Base-by-base conservation (phyloP, 768 basidiomycete genomes). In the Auricularia sp. region DNA sequence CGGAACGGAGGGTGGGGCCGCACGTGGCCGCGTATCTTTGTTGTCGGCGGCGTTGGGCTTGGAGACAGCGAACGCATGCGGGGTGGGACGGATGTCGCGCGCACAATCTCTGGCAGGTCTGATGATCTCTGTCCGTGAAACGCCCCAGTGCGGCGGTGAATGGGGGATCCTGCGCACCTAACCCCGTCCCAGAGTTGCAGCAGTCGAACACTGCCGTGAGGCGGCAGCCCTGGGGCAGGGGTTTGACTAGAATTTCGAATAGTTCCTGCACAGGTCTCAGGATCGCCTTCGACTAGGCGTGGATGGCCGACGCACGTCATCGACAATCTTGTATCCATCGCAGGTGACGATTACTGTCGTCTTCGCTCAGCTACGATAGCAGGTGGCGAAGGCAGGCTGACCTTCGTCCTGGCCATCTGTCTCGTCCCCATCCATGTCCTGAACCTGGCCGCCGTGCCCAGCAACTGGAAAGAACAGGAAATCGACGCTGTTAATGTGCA, bases 191-290 rank as follows among this genome's bases (percentile, higher is more conserved):
- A 3, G 58, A 61, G 16, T 58, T 42, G 42, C 64, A 64, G 43
- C 64, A 64, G 29, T 64, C 64, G 60, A 64, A 64, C 23, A 64
- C 58, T 7, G 64, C 64, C 4, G 59, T 61, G 42, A 64, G 64
- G 3, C 64, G 33, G 43, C 64, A 64, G 21, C 64, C 64, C 8
- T 51, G 59, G 1, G 64, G 64, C 6, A 64, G 42, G 42, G 64
- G 64, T 16, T 61, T 60, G 16, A 64, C 64, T 16, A 64, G 33
- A 21, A 64, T 60, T 35, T 64, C 59, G 60, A 61, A 60, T 16
- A 64, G 58, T 43, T 64, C 58, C 63, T 64, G 21, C 21, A 47
- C 7, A 29, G 29, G 7, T 12, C 1, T 60, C 5, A 34, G 59
- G 7, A 23, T 8, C 5, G 35, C n/a, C 53, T 12, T 16, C 21